Base-by-base conservation (phyloP, 352 stramenopile species). In the Globisporangium paroecandrum region DNA sequence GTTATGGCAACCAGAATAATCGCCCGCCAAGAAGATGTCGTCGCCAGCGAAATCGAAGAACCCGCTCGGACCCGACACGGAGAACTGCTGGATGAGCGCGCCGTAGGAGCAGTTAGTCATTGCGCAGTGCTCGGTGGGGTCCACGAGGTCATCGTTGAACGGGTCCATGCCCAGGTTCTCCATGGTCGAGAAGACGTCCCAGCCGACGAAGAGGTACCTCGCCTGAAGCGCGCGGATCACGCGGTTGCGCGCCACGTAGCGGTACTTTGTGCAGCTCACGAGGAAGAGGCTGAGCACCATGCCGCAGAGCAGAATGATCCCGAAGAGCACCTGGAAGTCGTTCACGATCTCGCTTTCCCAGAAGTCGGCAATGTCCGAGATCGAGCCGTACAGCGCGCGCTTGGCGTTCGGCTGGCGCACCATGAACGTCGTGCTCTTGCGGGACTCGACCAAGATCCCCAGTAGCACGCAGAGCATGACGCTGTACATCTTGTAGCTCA, bases 401-500 rank as follows among this genome's bases (percentile, higher is more conserved):
- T 72, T 77, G 41, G 55, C 49, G 32, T 27, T 51, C 5, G 25
- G 20, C 8, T 41, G n/a, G 0, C 59, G 60, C 38, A 58, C 29
- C 72, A 81, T 74, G 32, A 75, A 53, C 41, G 72, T 74, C 58
- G 67, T 73, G 7, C 55, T 58, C 47, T 70, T 69, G 32, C 60
- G 38, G 6, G 68, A 10, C 24, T 69, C 41, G 27, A 77, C 69
- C 20, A 75, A 41, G 4, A 65, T 24, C 25, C 49, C 64, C 8
- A 81, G 66, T 24, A 70, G 47, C 22, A 75, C 6, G n/a, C 67
- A 69, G n/a, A 78, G 53, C 57, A 73, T 46, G 20, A 72, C 22
- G n/a, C 57, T 70, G 68, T 81, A 81, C 27, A 81, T 43, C 68
- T 75, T 78, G 75, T 75, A 81, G 57, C 55, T 78, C 4, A 65